A percentile compares a stretch with the other conserved stretches of the same genome.
Evolutionary conservation across 352 stramenopile species (phyloP).

Genomic region (Globisporangium nunn): DNA sequence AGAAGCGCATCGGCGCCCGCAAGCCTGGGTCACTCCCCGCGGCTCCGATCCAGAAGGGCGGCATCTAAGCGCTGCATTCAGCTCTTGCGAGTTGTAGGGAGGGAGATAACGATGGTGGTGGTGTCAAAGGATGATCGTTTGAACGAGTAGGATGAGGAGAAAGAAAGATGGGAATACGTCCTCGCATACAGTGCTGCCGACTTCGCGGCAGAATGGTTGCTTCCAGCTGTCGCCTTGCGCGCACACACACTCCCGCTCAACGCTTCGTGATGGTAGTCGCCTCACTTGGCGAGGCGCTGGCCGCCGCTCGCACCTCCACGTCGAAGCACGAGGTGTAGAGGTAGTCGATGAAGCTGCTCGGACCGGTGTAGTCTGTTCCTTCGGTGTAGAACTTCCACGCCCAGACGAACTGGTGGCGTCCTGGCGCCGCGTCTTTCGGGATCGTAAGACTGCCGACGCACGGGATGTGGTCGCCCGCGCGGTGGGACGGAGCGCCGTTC

Average conservation of each 20-base stretch:
- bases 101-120: too few species aligned
- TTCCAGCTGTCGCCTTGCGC: too few species aligned
- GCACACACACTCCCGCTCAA: too few species aligned
- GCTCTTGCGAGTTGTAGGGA: too few species aligned
- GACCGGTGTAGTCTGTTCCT: background rate
- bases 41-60: slow-evolving; percentile 67
- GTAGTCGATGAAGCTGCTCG: slow-evolving; percentile 6
- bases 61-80: slow-evolving; percentile 21
- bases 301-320: slow-evolving; percentile 1
- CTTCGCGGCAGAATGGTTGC: too few species aligned
- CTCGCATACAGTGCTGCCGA: too few species aligned
- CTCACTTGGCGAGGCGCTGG: background rate
- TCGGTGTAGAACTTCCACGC: slow-evolving; percentile 23
- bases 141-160: too few species aligned
- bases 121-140: too few species aligned
- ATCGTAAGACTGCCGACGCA: slow-evolving; percentile 29
- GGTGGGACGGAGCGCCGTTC: slow-evolving; percentile 6
- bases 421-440: slow-evolving; percentile 10
- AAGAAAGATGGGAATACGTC: too few species aligned
- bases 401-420: slow-evolving; percentile 31
- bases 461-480: slow-evolving; percentile 21
- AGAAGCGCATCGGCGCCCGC: slow-evolving; percentile 65
- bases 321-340: slow-evolving; percentile 14
- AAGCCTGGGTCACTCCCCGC: slow-evolving; percentile 51
- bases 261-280: too few species aligned